Conservation (phyloP, 2,329 filamentous ascomycete genomes). For the Xylariaceae sp. region DNA sequence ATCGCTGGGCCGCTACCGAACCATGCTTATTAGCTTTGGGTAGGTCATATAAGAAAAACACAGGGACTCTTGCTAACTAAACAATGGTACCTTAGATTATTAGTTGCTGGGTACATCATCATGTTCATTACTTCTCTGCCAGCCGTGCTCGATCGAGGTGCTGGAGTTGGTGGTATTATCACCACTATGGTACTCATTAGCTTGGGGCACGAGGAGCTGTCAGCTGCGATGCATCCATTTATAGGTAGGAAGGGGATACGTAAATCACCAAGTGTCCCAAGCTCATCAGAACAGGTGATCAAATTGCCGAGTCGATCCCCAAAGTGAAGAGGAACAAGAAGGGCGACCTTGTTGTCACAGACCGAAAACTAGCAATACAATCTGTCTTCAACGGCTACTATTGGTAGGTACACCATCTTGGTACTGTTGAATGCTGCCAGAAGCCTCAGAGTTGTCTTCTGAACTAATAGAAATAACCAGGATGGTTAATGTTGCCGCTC, state of each 20-base stretch:
- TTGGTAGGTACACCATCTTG: neutral
- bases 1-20: constrained; percentile 9
- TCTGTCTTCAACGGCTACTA: constrained; percentile 6
- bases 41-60: neutral
- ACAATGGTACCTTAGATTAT: too few species aligned
- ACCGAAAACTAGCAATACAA: constrained; percentile 9
- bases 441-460: too few species aligned
- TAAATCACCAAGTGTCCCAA: too few species aligned
- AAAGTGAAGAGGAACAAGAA: neutral
- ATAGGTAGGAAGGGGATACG: neutral
- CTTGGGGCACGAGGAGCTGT: constrained; percentile 2
- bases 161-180: too few species aligned
- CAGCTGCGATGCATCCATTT: constrained; percentile 10
- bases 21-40: constrained; percentile 7
- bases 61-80: too few species aligned
- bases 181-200: constrained; percentile 4
- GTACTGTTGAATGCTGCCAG: too few species aligned
- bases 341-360: constrained; percentile 3
- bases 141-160: too few species aligned
- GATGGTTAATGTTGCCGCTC: too few species aligned
- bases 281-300: too few species aligned
- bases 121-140: too few species aligned
- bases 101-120: too few species aligned
- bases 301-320: neutral
- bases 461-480: too few species aligned